phyloP scores from a whole-genome alignment of 2,329 filamentous ascomycete genomes.

The Amauroascus niger region DNA sequence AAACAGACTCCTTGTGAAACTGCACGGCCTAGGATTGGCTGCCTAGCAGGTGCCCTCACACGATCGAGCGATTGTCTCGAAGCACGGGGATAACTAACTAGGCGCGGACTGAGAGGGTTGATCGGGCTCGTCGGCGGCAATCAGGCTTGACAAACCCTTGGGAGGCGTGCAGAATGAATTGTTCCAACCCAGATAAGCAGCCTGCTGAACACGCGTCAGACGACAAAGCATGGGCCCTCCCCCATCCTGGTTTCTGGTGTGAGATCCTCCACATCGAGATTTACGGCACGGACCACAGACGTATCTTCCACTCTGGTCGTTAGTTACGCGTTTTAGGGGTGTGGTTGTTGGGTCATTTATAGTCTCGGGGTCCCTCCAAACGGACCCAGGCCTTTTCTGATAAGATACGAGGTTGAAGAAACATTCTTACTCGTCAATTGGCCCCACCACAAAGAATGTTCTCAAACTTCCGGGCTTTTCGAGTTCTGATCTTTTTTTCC shows the following conservation, averaged over 20 bases:
- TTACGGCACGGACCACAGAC: constrained; percentile 2
- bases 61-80: background rate
- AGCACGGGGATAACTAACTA: background rate
- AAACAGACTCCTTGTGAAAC: background rate
- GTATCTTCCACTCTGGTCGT: background rate
- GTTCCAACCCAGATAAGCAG: no score
- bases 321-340: background rate
- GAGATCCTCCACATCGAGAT: background rate
- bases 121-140: background rate
- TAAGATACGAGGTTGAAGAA: constrained; percentile 3
- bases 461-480: background rate
- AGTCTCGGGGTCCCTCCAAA: background rate
- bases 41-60: background rate
- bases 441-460: constrained; percentile 5
- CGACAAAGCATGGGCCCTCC: background rate
- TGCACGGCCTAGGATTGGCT: background rate
- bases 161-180: no score
- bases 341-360: background rate
- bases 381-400: background rate
- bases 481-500: background rate
- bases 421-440: constrained; percentile 2
- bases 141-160: no score
- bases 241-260: background rate
- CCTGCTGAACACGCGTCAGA: background rate
- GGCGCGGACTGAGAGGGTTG: background rate